Percentiles rank a stretch among this genome's conserved stretches.
Conservation (phyloP, 345 rosid genomes). For the Salix brachista region DNA sequence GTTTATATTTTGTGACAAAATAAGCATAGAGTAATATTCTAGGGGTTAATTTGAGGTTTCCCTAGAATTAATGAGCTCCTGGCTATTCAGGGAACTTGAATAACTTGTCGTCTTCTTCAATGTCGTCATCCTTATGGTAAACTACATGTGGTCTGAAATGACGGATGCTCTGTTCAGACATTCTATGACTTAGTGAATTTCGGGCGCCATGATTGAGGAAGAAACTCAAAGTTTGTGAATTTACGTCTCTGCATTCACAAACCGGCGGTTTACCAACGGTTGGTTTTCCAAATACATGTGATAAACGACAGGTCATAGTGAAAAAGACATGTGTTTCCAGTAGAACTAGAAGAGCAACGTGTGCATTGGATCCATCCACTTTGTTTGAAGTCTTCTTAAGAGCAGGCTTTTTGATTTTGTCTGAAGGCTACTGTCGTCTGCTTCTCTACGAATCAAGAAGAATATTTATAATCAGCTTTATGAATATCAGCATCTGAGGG, state of each 20-base stretch:
- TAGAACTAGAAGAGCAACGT: no score
- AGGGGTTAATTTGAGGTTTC: neutral
- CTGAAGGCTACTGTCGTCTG: neutral
- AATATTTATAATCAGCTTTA: no score
- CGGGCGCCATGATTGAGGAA: constrained; percentile 27
- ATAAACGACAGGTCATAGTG: no score
- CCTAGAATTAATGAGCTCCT: neutral
- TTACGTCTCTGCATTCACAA: neutral
- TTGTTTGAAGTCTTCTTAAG: neutral
- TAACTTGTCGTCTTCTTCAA: no score
- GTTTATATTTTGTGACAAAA: neutral
- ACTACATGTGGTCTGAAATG: no score
- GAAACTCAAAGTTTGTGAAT: neutral
- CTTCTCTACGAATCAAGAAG: neutral
- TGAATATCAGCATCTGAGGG: no score
- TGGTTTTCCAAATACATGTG: no score
- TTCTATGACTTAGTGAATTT: neutral
- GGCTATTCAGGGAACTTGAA: neutral
- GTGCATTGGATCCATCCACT: neutral
- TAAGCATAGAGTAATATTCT: neutral
- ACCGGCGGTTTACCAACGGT: neutral
- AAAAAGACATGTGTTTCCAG: no score
- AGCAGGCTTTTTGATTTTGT: no score
- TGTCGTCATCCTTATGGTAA: no score
- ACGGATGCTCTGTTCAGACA: no score